Evolutionary conservation across 2,329 filamentous ascomycete species (phyloP), one percentile per base, ranked within the genome.

Genomic region (Trichoderma sp.): DNA sequence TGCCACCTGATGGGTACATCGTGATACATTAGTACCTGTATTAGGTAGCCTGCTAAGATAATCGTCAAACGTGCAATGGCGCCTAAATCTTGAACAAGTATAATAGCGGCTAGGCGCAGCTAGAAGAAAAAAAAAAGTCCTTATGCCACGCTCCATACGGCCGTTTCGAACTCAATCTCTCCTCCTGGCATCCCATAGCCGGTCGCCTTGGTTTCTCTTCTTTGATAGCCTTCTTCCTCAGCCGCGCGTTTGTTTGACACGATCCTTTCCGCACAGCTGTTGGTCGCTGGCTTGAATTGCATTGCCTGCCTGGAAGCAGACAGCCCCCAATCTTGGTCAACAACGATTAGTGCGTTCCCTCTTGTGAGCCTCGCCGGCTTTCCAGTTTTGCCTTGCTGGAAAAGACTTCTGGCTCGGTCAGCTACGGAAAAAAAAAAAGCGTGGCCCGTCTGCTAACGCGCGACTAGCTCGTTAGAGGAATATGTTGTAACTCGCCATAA

Each of bases 301-400:
- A 45, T 76, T 71, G 74, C 74, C 76, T 79, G 78, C 78, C 78
- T 78, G 77, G 78, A 78, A 76, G 78, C 78, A 79, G 78, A 78
- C 73, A 75, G 70, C 70, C 68, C 70, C 68, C 76, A 70, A 71
- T 73, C 52, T 76, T 78, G 72, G 67, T 76, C 77, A 70, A 70
- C 69, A 68, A 69, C 70, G 69, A 70, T 67, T 73, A 71, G 71
- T 65, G 61, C 72, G 69, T 74, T 69, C 72, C 75, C 70, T 71
- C 71, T 71, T 70, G 74, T 77, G 75, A 69, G 72, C 61, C 39
- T 59, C 56, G 37, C 53, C 52, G 22, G 60, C 53, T 29, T 53
- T 34, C 9, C 25, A 57, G 32, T 27, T 34, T 39, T 8, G n/a
- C 39, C 39, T 22, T 22, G 19, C 17, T 42, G 22, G 54, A 32